Percentiles rank a stretch among this genome's conserved stretches.
Conservation (phyloP, 1,139 yeast genomes). For the Debaryomyces fabryi region DNA sequence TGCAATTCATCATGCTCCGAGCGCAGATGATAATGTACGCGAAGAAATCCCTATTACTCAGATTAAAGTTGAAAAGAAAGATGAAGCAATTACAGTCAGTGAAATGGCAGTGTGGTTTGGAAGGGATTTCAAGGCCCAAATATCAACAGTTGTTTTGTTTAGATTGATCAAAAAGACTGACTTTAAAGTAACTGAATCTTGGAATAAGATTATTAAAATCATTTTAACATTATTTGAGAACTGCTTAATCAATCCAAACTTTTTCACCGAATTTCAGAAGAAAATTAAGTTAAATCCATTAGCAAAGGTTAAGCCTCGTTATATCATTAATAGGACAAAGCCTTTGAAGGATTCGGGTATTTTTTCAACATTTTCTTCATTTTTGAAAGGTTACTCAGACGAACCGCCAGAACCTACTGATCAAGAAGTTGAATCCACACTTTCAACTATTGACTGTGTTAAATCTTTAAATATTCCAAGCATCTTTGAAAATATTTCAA, state of each 20-base stretch:
- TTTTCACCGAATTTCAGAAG: conserved; percentile 65
- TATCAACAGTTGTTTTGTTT: conserved; percentile 83
- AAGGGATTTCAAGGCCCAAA: conserved; percentile 86
- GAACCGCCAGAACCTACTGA: conserved; percentile 91
- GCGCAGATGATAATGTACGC: conserved; percentile 34
- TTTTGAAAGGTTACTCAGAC: conserved; percentile 83
- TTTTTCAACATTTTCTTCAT: conserved; percentile 87
- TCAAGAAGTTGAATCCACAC: conserved; percentile 85
- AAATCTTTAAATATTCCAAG: conserved; percentile 61
- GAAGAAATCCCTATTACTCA: conserved; percentile 54
- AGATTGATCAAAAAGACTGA: conserved; percentile 67
- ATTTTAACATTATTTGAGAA: conserved; percentile 71
- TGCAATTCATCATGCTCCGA: conserved; percentile 17
- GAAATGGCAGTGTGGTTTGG: conserved; percentile 86
- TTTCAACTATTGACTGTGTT: conserved; percentile 81
- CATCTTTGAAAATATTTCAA: conserved; percentile 50
- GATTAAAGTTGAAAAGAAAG: conserved; percentile 50
- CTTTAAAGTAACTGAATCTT: conserved; percentile 50
- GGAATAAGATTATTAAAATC: conserved; percentile 65
- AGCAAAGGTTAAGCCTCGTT: conserved; percentile 66
- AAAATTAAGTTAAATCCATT: conserved; percentile 53
- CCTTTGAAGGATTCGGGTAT: conserved; percentile 71
- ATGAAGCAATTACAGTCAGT: conserved; percentile 70
- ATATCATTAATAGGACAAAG: conserved; percentile 61
- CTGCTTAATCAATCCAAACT: conserved; percentile 68